A percentile compares a stretch with the other conserved stretches of the same genome.
Conservation (phyloP, 139 green algal genomes). For the Chlamydomonas sp. region DNA sequence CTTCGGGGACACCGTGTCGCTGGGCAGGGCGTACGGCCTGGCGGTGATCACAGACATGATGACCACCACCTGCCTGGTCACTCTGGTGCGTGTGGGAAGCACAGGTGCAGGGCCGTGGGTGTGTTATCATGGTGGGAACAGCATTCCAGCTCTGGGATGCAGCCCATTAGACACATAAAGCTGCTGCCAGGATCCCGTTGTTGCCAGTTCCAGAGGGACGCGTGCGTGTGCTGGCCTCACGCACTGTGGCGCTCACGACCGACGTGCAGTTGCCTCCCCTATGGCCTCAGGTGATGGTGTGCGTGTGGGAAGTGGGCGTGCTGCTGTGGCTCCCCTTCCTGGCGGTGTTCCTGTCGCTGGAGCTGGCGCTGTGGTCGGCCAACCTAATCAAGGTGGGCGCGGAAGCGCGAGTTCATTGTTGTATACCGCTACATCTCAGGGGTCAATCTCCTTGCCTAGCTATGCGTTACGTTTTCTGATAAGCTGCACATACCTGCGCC, state of each 20-base stretch:
- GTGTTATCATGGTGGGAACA: too few species aligned
- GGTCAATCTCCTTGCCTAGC: neutral
- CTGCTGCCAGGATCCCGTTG: too few species aligned
- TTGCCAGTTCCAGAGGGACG: too few species aligned
- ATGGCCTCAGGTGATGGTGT: constrained; percentile 33
- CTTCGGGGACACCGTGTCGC: constrained; percentile 34
- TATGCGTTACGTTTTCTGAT: neutral
- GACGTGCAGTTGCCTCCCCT: too few species aligned
- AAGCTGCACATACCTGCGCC: neutral
- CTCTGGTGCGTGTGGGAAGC: neutral
- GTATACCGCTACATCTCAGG: neutral
- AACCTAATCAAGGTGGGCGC: constrained; percentile 46
- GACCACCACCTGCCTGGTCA: constrained; percentile 30
- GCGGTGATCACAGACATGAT: constrained; percentile 40
- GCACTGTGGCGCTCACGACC: too few species aligned
- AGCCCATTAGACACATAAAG: too few species aligned
- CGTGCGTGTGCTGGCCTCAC: too few species aligned
- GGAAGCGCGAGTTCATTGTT: neutral
- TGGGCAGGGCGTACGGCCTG: constrained; percentile 40
- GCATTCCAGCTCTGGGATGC: too few species aligned
- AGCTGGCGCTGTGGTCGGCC: constrained; percentile 22
- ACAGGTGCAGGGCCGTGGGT: neutral
- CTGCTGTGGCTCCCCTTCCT: constrained; percentile 21
- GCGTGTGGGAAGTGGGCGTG: constrained; percentile 24
- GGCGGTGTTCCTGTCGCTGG: constrained; percentile 21